Evolutionary conservation across 352 stramenopile genomes (phyloP).

Genomic region (Phytophthora quininea): DNA sequence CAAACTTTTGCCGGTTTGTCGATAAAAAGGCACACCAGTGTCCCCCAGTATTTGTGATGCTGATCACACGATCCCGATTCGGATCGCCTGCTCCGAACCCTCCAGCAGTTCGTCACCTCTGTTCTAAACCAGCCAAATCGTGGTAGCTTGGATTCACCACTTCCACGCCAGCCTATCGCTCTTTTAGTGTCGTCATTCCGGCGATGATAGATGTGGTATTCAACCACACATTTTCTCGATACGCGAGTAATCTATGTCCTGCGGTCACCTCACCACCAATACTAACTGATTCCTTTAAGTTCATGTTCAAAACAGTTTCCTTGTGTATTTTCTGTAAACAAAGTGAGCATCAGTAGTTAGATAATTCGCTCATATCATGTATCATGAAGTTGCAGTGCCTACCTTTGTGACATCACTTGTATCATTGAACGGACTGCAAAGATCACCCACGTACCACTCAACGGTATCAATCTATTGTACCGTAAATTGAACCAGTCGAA

Average conservation of each 20-base stretch:
- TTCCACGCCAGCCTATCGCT: too few species aligned
- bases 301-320: neutral
- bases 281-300: neutral
- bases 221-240: too few species aligned
- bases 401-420: conserved; percentile 3
- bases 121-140: too few species aligned
- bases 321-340: neutral
- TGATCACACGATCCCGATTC: too few species aligned
- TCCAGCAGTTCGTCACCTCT: too few species aligned
- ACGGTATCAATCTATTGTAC: conserved; percentile 3
- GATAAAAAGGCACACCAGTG: too few species aligned
- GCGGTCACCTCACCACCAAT: neutral
- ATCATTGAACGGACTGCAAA: neutral
- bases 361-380: neutral
- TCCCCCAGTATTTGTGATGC: too few species aligned
- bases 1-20: too few species aligned
- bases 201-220: too few species aligned
- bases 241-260: neutral
- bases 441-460: conserved; percentile 4
- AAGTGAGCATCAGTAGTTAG: neutral
- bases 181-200: too few species aligned
- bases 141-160: too few species aligned
- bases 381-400: neutral
- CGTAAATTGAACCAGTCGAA: conserved; percentile 1
- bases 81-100: too few species aligned